These are phyloP conservation scores for Ophiostoma populinum DNA, from an alignment of 2,329 filamentous ascomycete species.

Conservation along the genomic window DNA sequence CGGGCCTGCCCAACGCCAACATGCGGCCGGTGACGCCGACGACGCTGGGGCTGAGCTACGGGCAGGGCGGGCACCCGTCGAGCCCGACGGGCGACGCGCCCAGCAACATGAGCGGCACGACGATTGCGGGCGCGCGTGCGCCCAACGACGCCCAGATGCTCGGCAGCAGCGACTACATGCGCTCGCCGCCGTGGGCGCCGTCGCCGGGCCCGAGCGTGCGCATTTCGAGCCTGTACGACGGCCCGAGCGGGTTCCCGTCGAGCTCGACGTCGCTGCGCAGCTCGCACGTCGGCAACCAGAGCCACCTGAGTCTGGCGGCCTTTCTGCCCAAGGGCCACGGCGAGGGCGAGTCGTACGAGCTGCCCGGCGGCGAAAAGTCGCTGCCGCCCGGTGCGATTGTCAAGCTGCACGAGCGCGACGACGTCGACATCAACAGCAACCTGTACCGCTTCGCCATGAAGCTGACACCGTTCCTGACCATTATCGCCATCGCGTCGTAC, in stretches of 20 bases:
- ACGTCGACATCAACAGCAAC: slow-evolving; percentile 24
- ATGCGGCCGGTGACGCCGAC: slow-evolving; percentile 8
- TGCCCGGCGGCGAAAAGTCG: slow-evolving; percentile 17
- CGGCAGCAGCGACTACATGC: slow-evolving; percentile 5
- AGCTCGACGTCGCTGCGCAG: slow-evolving; percentile 8
- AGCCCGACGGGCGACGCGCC: not conserved
- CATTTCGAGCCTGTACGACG: slow-evolving; percentile 10
- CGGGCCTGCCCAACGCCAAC: slow-evolving; percentile 1
- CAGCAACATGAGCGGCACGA: slow-evolving; percentile 1
- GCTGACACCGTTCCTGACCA: slow-evolving; percentile 22
- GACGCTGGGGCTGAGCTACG: slow-evolving; percentile 6
- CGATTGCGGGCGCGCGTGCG: not conserved
- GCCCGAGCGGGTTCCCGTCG: slow-evolving; percentile 8
- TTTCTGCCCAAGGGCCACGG: slow-evolving; percentile 18
- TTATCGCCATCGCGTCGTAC: slow-evolving; percentile 20
- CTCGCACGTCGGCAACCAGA: slow-evolving; percentile 19
- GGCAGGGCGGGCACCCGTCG: not conserved
- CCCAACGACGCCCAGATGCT: not conserved
- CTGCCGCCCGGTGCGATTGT: slow-evolving; percentile 20
- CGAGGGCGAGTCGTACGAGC: slow-evolving; percentile 8
- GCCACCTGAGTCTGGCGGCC: slow-evolving; percentile 24
- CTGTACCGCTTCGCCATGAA: slow-evolving; percentile 22
- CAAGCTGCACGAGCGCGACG: slow-evolving; percentile 26
- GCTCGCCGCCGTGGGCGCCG: slow-evolving; percentile 7
- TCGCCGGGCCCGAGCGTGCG: slow-evolving; percentile 9